phyloP scores from a whole-genome alignment of 306 rosid genomes.

The Fragaria iinumae region DNA sequence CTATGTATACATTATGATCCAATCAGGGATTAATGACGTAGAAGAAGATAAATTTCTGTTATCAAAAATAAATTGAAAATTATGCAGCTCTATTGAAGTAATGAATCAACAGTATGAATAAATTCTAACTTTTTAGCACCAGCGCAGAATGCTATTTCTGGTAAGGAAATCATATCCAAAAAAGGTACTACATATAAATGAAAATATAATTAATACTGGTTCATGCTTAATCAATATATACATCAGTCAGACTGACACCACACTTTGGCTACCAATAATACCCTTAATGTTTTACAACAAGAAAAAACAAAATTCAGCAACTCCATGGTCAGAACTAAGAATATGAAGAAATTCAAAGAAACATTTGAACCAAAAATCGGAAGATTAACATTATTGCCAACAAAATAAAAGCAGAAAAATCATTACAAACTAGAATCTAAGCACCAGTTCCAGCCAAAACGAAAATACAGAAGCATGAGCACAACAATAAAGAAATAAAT shows the following conservation, averaged over 20 bases:
- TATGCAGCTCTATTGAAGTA: neutral
- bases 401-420: neutral
- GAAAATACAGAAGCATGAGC: constrained; percentile 8
- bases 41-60: neutral
- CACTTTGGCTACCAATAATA: neutral
- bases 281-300: neutral
- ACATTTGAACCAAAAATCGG: constrained; percentile 11
- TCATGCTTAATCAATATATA: neutral
- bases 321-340: neutral
- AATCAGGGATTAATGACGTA: neutral
- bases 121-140: neutral
- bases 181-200: neutral
- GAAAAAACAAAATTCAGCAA: neutral
- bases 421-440: neutral
- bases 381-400: neutral
- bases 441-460: neutral
- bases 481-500: neutral
- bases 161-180: neutral
- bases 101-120: neutral
- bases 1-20: neutral
- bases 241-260: neutral
- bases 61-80: neutral
- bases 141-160: constrained; percentile 3
- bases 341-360: neutral
- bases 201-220: neutral